Evolutionary conservation across 192 early-diverging fungal genomes (phyloP).

Genomic region (Umbelopsis sp.): DNA sequence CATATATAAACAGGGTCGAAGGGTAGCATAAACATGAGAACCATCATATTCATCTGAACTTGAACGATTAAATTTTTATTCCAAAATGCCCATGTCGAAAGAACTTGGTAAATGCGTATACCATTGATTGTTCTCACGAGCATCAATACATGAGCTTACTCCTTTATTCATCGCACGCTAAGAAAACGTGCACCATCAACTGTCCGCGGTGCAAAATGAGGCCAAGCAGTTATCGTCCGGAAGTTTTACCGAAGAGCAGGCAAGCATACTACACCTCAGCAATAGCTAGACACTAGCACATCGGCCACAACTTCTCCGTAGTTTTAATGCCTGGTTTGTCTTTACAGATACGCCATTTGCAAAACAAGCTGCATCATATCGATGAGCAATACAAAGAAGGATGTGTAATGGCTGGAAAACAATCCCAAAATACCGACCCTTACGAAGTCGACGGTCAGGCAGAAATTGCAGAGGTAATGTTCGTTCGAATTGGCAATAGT

Average conservation of each 20-base stretch:
- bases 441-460: constrained; percentile 27
- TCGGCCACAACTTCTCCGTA: too few species aligned
- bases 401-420: constrained; percentile 10
- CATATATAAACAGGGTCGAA: too few species aligned
- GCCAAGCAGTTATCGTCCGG: background rate
- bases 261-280: background rate
- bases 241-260: constrained; percentile 17
- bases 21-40: background rate
- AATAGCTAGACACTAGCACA: too few species aligned
- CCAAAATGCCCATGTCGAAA: constrained; percentile 18
- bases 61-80: background rate
- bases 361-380: constrained; percentile 18
- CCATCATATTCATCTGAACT: background rate
- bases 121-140: background rate
- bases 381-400: constrained; percentile 17
- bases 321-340: background rate
- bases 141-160: background rate
- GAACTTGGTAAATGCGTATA: background rate
- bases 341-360: constrained; percentile 3
- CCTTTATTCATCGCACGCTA: background rate
- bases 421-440: constrained; percentile 8
- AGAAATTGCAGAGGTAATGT: constrained; percentile 13
- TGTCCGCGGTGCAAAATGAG: background rate
- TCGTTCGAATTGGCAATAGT: background rate
- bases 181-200: constrained; percentile 5